Base-by-base conservation (phyloP, 495 filamentous ascomycete genomes). In the Talaromyces nanjingensis region DNA sequence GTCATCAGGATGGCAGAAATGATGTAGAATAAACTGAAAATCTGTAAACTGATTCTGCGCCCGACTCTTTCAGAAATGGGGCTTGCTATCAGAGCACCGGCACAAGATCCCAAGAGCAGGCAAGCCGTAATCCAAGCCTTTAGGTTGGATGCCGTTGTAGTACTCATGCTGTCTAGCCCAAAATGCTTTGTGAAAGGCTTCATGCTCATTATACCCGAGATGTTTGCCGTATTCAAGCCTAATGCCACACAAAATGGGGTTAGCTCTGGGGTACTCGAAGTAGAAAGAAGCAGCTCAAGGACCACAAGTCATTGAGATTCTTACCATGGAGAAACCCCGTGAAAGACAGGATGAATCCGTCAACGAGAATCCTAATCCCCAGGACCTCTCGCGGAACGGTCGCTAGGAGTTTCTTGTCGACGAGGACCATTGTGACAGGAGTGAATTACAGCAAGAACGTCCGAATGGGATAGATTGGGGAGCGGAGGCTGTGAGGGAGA, bases 191-290 rank as follows among this genome's bases (percentile, higher is more conserved):
- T 54, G 60, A 69, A 72, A 4, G 67, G 67, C 22, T 63, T 59
- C 47, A 72, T 59, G 20, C 63, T 66, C 70, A 72, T 72, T 3
- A 66, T 66, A 1, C 70, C 70, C 7, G 70, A 72, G 18, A 72
- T 72, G 60, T 72, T 69, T 20, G 70, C 67, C 8, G 70, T 69
- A 31, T 72, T 72, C 58, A 72, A 69, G 12, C 67, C 70, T 47
- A 14, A 47, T 47, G 42, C 8, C 42, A 47, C n/a, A n/a, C n/a
- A 14, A 18, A 18, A 47, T 47, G 18, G 42, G 42, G 42, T 47
- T 47, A 47, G 42, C 42, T 47, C 18, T 47, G 42, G 42, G 42
- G 42, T 11, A 3, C 8, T 14, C 9, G 18, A 47, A 3, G 3
- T 29, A 47, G 11, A 18, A 47, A 47, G 42, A 47, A 2, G 27